These are phyloP conservation scores for Malus hybrid DNA, from an alignment of 331 rosid species.

Conservation along the genomic window DNA sequence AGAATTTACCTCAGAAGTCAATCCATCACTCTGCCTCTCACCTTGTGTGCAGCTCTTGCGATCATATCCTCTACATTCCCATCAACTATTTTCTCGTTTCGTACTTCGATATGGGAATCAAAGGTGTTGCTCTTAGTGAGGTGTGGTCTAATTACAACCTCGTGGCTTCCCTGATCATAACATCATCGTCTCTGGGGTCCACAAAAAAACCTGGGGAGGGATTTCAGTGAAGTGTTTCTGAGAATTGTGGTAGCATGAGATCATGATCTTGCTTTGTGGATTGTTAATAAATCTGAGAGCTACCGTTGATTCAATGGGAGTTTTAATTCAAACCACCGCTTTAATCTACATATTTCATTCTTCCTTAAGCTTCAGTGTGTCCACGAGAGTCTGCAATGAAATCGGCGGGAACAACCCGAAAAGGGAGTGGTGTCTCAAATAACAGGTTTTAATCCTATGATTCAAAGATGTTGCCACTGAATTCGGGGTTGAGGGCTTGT, in stretches of 20 bases:
- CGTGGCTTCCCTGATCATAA: conserved; percentile 48
- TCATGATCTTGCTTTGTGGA: conserved; percentile 80
- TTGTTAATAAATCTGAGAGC: conserved; percentile 45
- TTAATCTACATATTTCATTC: conserved; percentile 79
- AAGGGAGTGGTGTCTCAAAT: background rate
- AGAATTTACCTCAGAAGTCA: conserved; percentile 76
- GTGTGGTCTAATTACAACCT: conserved; percentile 71
- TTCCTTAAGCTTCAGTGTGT: conserved; percentile 74
- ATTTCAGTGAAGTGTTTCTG: conserved; percentile 44
- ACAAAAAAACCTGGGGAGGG: conserved; percentile 59
- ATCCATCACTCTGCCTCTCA: conserved; percentile 81
- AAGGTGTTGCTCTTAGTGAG: conserved; percentile 69
- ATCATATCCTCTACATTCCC: conserved; percentile 61
- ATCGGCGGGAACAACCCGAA: conserved; percentile 59
- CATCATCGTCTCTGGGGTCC: conserved; percentile 38
- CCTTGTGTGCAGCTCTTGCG: conserved; percentile 57
- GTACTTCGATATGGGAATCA: conserved; percentile 47
- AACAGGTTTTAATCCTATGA: background rate
- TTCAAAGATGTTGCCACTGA: background rate
- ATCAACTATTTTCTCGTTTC: conserved; percentile 57
- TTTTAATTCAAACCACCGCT: conserved; percentile 76
- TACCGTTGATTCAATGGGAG: conserved; percentile 91
- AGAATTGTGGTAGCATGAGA: conserved; percentile 96
- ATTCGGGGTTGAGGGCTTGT: background rate
- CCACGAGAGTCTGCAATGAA: conserved; percentile 79